These are phyloP conservation scores for Cucurbita maxima DNA, from an alignment of 306 rosid species.

Conservation along the genomic window DNA sequence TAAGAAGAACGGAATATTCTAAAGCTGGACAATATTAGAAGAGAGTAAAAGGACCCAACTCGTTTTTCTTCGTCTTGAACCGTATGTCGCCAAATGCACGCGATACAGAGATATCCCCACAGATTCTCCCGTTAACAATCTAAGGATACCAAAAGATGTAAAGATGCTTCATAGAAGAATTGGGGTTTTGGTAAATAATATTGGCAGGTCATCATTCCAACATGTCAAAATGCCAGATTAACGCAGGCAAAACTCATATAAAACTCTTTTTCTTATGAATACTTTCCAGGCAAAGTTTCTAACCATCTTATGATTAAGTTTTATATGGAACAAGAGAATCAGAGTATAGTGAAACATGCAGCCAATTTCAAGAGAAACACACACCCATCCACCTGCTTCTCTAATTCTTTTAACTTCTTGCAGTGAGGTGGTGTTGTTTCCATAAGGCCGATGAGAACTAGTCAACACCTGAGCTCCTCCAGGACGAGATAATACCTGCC, in stretches of 20 bases:
- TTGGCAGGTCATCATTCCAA: neutral
- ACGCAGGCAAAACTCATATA: neutral
- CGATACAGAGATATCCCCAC: slow-evolving; percentile 95
- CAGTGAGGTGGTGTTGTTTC: slow-evolving; percentile 62
- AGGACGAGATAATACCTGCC: slow-evolving; percentile 72
- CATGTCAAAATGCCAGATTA: neutral
- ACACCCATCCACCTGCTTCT: slow-evolving; percentile 99
- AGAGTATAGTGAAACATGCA: slow-evolving; percentile 12
- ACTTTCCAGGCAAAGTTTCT: neutral
- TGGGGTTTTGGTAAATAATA: neutral
- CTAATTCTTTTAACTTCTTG: slow-evolving; percentile 89
- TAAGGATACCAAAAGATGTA: slow-evolving; percentile 20
- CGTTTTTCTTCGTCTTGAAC: slow-evolving; percentile 86
- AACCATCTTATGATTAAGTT: no score
- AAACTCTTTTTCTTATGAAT: neutral
- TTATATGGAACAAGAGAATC: neutral
- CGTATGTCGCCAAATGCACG: slow-evolving; percentile 94
- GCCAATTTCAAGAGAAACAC: slow-evolving; percentile 35
- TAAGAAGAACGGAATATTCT: neutral
- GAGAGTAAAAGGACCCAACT: slow-evolving; percentile 36
- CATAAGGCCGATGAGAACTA: slow-evolving; percentile 83
- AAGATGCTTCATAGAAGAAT: neutral
- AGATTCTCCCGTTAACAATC: slow-evolving; percentile 81
- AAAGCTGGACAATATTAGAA: slow-evolving; percentile 4
- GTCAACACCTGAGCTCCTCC: slow-evolving; percentile 73